A percentile compares a stretch with the other conserved stretches of the same genome.
Conservation (phyloP, 495 filamentous ascomycete species). For the Lophiotrema nucula region DNA sequence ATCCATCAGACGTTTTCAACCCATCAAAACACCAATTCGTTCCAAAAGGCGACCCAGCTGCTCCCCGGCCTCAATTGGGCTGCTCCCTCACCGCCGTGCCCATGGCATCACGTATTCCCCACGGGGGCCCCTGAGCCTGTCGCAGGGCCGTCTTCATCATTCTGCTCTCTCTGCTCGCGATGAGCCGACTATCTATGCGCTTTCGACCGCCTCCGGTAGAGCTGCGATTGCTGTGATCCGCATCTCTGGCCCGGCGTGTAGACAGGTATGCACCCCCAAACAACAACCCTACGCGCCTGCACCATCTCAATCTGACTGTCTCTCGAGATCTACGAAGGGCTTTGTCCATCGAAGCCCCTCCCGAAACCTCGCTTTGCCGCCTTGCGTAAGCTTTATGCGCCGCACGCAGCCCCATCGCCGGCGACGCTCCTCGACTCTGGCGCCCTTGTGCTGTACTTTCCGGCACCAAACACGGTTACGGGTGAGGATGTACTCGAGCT, state of each 20-base stretch:
- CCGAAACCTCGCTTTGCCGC: constrained; percentile 75
- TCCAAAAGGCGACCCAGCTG: background rate
- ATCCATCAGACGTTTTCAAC: background rate
- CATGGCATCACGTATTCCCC: background rate
- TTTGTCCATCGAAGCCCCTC: constrained; percentile 65
- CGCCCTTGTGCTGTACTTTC: constrained; percentile 86
- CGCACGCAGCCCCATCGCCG: constrained; percentile 41
- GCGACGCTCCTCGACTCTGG: constrained; percentile 69
- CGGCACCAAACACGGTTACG: constrained; percentile 77
- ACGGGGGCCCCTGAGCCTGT: constrained; percentile 1
- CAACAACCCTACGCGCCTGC: no score
- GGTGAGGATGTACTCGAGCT: constrained; percentile 92
- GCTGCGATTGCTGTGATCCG: constrained; percentile 91
- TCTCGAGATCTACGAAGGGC: constrained; percentile 67
- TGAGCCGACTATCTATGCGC: constrained; percentile 75
- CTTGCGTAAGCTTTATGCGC: constrained; percentile 74
- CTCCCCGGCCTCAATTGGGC: constrained; percentile 1
- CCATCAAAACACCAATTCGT: no score
- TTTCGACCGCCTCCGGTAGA: constrained; percentile 82
- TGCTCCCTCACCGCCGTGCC: no score
- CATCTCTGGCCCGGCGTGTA: constrained; percentile 72
- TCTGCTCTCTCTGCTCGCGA: background rate
- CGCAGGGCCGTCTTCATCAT: constrained; percentile 2
- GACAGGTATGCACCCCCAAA: constrained; percentile 11
- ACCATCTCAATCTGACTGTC: background rate